phyloP scores from a whole-genome alignment of 352 stramenopile genomes.

The Pythium biforme region DNA sequence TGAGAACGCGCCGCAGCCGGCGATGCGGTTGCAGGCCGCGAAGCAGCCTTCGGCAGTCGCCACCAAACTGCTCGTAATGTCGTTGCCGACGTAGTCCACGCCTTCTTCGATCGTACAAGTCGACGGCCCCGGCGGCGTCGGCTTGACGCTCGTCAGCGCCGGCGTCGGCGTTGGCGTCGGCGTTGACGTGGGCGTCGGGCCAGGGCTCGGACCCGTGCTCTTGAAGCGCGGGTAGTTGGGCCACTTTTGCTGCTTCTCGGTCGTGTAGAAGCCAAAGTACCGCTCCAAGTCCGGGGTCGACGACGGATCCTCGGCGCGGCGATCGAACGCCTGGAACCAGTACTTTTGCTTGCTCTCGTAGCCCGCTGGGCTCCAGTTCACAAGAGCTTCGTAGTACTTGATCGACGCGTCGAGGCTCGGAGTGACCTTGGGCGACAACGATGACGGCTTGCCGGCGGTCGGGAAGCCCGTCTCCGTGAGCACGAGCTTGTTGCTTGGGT shows the following conservation, averaged over 20 bases:
- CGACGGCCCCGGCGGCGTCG: not conserved
- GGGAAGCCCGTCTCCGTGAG: constrained; percentile 40
- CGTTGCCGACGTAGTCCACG: constrained; percentile 16
- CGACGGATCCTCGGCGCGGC: constrained; percentile 25
- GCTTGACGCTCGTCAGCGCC: too few relatives aligned
- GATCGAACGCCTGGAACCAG: constrained; percentile 43
- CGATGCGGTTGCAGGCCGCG: constrained; percentile 3
- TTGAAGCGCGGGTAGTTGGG: constrained; percentile 15
- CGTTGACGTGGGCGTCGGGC: not conserved
- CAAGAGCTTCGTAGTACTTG: constrained; percentile 32
- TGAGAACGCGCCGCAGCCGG: constrained; percentile 24
- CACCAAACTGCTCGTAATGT: constrained; percentile 6
- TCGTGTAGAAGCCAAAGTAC: constrained; percentile 37
- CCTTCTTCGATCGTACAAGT: constrained; percentile 14
- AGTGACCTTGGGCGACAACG: constrained; percentile 21
- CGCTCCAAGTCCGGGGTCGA: constrained; percentile 20
- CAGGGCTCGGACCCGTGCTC: not conserved
- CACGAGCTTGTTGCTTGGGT: constrained; percentile 28
- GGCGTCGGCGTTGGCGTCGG: not conserved
- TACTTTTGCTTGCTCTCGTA: constrained; percentile 26
- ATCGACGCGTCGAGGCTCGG: constrained; percentile 24
- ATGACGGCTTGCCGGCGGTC: constrained; percentile 21
- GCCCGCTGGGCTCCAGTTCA: constrained; percentile 27
- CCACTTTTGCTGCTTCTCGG: constrained; percentile 22
- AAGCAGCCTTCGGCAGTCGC: constrained; percentile 11